These are phyloP conservation scores for Candida peoriensis DNA, from an alignment of 805 yeast genomes.

Conservation along the genomic window DNA sequence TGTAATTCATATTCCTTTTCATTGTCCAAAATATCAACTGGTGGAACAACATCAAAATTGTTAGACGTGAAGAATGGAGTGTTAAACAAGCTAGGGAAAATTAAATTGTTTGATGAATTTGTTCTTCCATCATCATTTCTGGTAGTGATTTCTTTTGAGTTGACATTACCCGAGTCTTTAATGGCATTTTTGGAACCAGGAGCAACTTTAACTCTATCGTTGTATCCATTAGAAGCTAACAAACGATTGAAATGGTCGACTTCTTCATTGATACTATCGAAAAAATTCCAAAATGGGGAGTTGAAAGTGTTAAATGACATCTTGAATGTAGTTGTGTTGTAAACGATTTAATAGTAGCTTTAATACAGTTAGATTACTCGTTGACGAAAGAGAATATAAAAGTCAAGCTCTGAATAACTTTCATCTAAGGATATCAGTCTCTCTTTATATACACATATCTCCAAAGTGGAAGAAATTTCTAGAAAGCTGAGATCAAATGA, in stretches of 20 bases:
- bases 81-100: conserved; percentile 23
- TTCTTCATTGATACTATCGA: conserved; percentile 38
- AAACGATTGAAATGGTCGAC: conserved; percentile 34
- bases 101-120: conserved; percentile 5
- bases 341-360: background rate
- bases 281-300: conserved; percentile 40
- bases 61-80: conserved; percentile 21
- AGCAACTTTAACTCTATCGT: conserved; percentile 19
- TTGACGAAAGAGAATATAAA: too few species aligned
- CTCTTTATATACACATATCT: too few species aligned
- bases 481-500: too few species aligned
- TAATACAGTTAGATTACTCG: too few species aligned
- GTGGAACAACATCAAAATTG: conserved; percentile 30
- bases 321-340: background rate
- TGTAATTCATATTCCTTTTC: conserved; percentile 36
- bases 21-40: conserved; percentile 42
- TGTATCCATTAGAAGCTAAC: conserved; percentile 25
- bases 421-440: too few species aligned
- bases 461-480: too few species aligned
- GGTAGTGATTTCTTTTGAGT: conserved; percentile 6
- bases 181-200: conserved; percentile 12
- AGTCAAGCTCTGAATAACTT: too few species aligned
- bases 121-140: conserved; percentile 1
- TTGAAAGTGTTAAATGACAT: conserved; percentile 27
- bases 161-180: conserved; percentile 1